phyloP scores from a whole-genome alignment of 2,329 filamentous ascomycete species.

The Alternaria sp. region DNA sequence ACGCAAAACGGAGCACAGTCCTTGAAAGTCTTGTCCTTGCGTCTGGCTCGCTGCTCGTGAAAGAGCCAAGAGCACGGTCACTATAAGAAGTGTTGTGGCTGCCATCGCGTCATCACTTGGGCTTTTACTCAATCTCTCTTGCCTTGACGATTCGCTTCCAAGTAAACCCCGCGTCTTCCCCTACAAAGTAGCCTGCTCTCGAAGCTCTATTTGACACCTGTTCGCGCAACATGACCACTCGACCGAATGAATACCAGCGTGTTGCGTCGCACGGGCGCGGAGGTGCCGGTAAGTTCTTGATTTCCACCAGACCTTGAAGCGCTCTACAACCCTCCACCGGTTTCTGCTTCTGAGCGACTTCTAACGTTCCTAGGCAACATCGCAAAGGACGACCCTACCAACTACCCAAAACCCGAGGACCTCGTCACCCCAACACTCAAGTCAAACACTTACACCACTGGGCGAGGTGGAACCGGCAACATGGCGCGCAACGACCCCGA shows the following conservation, averaged over 20 bases:
- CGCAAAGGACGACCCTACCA: slow-evolving; percentile 49
- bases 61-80: slow-evolving; percentile 24
- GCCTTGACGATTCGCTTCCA: slow-evolving; percentile 17
- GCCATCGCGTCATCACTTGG: slow-evolving; percentile 26
- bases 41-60: slow-evolving; percentile 26
- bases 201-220: background rate
- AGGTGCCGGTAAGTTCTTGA: slow-evolving; percentile 66
- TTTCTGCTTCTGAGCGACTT: slow-evolving; percentile 6
- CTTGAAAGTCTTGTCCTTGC: slow-evolving; percentile 21
- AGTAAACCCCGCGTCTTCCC: slow-evolving; percentile 8
- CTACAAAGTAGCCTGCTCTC: background rate
- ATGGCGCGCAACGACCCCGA: slow-evolving; percentile 80
- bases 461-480: slow-evolving; percentile 86
- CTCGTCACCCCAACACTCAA: slow-evolving; percentile 86
- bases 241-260: slow-evolving; percentile 37
- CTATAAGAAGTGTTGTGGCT: slow-evolving; percentile 25
- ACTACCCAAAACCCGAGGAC: slow-evolving; percentile 60
- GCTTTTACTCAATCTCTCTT: slow-evolving; percentile 23
- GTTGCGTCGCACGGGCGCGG: slow-evolving; percentile 74
- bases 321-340: slow-evolving; percentile 1
- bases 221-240: slow-evolving; percentile 32
- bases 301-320: slow-evolving; percentile 6
- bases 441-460: slow-evolving; percentile 83
- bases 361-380: slow-evolving; percentile 56
- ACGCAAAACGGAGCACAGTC: slow-evolving; percentile 20